These are phyloP conservation scores for Ceratobasidium sp. DNA, from an alignment of 1,284 basidiomycete genomes.

Conservation along the genomic window DNA sequence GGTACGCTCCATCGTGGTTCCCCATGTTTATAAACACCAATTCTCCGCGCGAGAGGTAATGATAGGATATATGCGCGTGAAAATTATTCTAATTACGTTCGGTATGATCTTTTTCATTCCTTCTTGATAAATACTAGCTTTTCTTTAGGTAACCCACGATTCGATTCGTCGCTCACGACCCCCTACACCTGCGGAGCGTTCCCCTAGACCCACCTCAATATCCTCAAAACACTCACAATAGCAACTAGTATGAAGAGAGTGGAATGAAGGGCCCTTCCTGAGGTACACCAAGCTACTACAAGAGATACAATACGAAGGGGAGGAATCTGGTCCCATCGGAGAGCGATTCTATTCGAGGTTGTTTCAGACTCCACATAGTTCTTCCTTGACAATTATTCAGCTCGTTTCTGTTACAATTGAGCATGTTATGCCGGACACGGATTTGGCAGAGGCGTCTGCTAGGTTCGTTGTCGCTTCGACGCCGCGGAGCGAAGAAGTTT, in stretches of 20 bases:
- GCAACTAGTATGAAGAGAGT: background rate
- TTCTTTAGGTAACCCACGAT: conserved; percentile 11
- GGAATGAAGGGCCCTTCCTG: conserved; percentile 5
- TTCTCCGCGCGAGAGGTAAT: conserved; percentile 3
- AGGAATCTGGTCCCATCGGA: background rate
- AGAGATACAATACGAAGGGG: background rate
- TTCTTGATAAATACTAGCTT: background rate
- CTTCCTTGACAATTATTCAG: background rate
- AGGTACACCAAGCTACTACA: background rate
- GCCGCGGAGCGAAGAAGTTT: background rate
- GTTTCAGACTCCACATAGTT: background rate
- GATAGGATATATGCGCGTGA: conserved; percentile 24
- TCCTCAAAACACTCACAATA: background rate
- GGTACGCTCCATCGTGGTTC: background rate
- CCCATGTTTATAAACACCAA: conserved; percentile 24
- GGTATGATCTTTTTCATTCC: conserved; percentile 1
- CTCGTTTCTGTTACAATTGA: background rate
- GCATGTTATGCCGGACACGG: conserved; percentile 2
- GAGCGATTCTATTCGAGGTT: background rate
- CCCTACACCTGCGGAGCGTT: background rate
- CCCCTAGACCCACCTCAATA: background rate
- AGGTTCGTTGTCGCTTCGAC: background rate
- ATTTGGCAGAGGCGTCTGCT: background rate
- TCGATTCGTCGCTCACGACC: conserved; percentile 17
- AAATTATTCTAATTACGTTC: conserved; percentile 1